Conservation (phyloP, 805 yeast species). For the Wickerhamiella lipophila region DNA sequence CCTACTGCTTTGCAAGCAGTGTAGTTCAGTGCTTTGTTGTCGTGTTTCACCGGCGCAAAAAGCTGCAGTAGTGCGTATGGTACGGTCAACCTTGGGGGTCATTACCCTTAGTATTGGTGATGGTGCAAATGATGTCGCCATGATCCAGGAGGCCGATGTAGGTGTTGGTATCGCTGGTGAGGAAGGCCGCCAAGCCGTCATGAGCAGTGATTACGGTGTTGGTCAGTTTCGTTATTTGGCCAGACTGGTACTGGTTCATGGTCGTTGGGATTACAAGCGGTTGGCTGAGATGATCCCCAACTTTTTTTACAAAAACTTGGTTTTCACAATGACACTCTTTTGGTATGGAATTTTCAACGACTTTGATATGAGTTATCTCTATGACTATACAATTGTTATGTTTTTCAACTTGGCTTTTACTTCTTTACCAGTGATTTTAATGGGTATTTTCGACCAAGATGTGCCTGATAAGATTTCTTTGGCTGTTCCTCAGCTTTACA, state of each 20-base stretch:
- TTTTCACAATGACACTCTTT: slow-evolving; percentile 59
- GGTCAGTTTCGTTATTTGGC: slow-evolving; percentile 65
- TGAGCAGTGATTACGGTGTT: slow-evolving; percentile 74
- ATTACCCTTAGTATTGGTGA: slow-evolving; percentile 77
- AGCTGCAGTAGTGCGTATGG: slow-evolving; percentile 59
- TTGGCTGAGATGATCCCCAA: slow-evolving; percentile 68
- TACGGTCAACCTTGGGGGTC: slow-evolving; percentile 49
- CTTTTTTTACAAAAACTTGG: slow-evolving; percentile 64
- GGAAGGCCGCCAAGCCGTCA: slow-evolving; percentile 77
- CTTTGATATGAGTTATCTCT: slow-evolving; percentile 65
- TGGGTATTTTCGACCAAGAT: slow-evolving; percentile 68
- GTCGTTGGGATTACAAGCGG: slow-evolving; percentile 71
- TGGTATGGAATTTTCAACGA: slow-evolving; percentile 62
- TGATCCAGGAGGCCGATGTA: slow-evolving; percentile 76
- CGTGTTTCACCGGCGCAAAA: slow-evolving; percentile 77
- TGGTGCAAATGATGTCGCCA: slow-evolving; percentile 79
- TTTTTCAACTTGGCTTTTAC: slow-evolving; percentile 72
- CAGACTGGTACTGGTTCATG: slow-evolving; percentile 58
- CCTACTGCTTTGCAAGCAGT: slow-evolving; percentile 58
- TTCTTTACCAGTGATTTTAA: slow-evolving; percentile 60
- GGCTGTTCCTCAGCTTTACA: slow-evolving; percentile 57
- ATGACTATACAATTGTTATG: slow-evolving; percentile 66
- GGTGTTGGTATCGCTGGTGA: slow-evolving; percentile 84
- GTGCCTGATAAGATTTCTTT: slow-evolving; percentile 52
- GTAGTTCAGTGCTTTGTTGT: slow-evolving; percentile 69